phyloP scores from a whole-genome alignment of 345 rosid genomes.

The Streptanthus diversifolius region DNA sequence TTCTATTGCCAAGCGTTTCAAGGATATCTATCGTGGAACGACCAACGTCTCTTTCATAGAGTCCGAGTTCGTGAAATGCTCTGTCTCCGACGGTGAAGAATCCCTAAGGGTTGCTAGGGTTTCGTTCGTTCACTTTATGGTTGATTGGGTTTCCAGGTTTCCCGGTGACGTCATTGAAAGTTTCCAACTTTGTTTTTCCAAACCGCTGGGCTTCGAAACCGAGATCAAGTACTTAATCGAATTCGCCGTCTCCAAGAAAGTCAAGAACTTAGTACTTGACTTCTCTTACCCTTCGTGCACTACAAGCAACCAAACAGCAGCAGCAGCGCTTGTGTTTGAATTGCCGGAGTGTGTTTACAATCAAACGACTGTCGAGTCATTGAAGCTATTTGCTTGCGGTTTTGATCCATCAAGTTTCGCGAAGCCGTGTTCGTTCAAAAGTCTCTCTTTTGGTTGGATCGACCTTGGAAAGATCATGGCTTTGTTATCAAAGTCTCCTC shows the following conservation, averaged over 20 bases:
- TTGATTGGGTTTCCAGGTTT: slow-evolving; percentile 14
- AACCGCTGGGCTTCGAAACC: slow-evolving; percentile 1
- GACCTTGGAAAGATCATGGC: slow-evolving; percentile 1
- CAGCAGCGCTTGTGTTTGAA: background rate
- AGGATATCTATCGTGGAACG: background rate
- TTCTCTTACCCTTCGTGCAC: slow-evolving; percentile 38
- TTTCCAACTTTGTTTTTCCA: slow-evolving; percentile 32
- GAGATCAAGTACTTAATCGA: slow-evolving; percentile 21
- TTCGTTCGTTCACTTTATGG: slow-evolving; percentile 13
- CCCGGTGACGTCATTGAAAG: background rate
- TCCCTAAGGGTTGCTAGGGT: background rate
- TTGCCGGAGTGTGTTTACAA: slow-evolving; percentile 36
- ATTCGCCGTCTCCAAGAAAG: slow-evolving; percentile 20
- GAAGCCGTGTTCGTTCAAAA: slow-evolving; percentile 5
- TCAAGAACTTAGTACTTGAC: slow-evolving; percentile 33
- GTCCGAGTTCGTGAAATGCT: background rate
- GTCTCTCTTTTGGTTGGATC: slow-evolving; percentile 36
- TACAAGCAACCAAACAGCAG: background rate
- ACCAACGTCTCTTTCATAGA: background rate
- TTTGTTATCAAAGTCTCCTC: slow-evolving; percentile 18
- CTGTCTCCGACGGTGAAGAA: background rate
- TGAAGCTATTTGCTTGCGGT: slow-evolving; percentile 35
- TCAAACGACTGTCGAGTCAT: background rate
- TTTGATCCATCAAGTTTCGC: slow-evolving; percentile 1
- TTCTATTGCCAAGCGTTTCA: background rate